These are phyloP conservation scores for Neonectria ditissima DNA, from an alignment of 2,329 filamentous ascomycete species.

Conservation along the genomic window DNA sequence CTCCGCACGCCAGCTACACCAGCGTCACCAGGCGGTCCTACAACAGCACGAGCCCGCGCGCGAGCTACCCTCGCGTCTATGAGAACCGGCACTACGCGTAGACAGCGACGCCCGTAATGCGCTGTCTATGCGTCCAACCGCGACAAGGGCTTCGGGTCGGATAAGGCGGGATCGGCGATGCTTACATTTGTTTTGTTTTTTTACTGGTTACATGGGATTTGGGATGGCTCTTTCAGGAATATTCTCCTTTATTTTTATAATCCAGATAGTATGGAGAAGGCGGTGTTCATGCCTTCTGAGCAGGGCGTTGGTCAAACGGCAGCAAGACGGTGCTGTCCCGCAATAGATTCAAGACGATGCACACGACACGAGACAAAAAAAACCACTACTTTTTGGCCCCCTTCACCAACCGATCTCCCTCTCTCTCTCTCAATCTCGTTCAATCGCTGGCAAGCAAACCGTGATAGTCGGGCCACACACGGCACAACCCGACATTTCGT, in stretches of 20 bases:
- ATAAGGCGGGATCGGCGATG: background rate
- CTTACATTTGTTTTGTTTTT: background rate
- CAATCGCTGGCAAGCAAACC: background rate
- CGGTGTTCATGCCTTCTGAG: conserved; percentile 4
- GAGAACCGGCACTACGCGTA: conserved; percentile 45
- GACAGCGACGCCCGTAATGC: background rate
- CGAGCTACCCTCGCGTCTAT: conserved; percentile 57
- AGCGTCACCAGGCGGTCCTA: conserved; percentile 53
- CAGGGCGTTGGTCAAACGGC: conserved; percentile 14
- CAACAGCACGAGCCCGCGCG: conserved; percentile 55
- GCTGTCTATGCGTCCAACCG: background rate
- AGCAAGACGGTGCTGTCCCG: background rate
- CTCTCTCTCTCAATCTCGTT: too few species aligned
- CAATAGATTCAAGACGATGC: background rate
- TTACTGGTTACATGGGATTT: background rate
- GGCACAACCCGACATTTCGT: conserved; percentile 23
- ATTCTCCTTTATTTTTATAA: background rate
- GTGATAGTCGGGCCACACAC: background rate
- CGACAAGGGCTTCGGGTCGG: background rate
- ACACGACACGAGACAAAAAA: conserved; percentile 1
- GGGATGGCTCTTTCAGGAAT: background rate
- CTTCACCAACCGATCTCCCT: background rate
- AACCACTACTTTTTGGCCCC: background rate
- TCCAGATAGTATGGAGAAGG: background rate
- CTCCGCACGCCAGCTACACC: conserved; percentile 57